These are phyloP conservation scores for Leccinum imitatum DNA, from an alignment of 768 basidiomycete species.

Conservation along the genomic window DNA sequence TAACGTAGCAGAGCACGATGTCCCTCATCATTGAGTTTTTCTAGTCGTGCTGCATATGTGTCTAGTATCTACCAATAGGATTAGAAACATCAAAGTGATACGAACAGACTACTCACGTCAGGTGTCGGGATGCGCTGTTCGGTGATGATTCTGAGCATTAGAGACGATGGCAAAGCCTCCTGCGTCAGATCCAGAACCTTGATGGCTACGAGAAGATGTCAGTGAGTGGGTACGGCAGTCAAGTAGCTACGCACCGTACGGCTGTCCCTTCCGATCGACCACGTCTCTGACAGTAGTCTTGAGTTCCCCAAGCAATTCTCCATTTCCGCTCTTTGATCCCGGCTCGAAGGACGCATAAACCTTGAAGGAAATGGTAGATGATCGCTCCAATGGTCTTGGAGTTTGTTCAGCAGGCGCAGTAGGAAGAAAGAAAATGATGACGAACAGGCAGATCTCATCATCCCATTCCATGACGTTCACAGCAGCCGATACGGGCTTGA, in stretches of 20 bases:
- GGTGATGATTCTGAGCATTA: background rate
- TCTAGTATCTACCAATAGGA: background rate
- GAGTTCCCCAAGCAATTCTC: background rate
- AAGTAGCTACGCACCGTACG: background rate
- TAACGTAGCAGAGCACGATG: background rate
- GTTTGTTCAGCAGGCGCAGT: background rate
- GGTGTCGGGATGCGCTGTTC: background rate
- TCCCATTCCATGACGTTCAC: background rate
- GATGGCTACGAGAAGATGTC: background rate
- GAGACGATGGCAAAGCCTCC: background rate
- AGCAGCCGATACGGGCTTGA: background rate
- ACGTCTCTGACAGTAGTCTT: background rate
- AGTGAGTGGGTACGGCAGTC: background rate
- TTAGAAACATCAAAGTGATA: background rate
- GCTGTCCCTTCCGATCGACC: background rate
- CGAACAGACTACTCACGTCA: background rate
- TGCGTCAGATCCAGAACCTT: background rate
- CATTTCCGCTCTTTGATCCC: background rate
- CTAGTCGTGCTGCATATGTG: background rate
- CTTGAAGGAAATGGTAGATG: background rate
- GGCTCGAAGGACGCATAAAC: background rate
- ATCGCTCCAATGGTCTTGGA: background rate
- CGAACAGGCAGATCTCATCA: background rate
- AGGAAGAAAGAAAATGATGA: background rate
- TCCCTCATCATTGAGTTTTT: background rate